These are phyloP conservation scores for Ogataea angusta DNA, from an alignment of 805 yeast species.

Conservation along the genomic window DNA sequence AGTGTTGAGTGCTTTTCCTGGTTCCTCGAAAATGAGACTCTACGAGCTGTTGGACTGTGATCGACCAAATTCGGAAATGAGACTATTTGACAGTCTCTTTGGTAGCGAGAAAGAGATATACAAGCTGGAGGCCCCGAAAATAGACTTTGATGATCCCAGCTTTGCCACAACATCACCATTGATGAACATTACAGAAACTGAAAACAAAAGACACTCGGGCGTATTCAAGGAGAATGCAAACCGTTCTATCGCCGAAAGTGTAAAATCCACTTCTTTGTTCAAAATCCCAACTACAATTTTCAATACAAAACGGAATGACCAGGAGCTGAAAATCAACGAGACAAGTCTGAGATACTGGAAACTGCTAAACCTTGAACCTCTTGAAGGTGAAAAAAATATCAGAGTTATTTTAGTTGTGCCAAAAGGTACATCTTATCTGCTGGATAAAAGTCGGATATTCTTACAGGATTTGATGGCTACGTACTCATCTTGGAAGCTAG, in stretches of 20 bases:
- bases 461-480: conserved; percentile 39
- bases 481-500: conserved; percentile 49
- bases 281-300: conserved; percentile 35
- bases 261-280: conserved; percentile 29
- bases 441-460: conserved; percentile 34
- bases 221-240: conserved; percentile 8
- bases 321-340: conserved; percentile 44
- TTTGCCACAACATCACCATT: conserved; percentile 33
- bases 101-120: conserved; percentile 10
- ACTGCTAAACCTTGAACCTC: conserved; percentile 53
- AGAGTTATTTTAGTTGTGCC: conserved; percentile 45
- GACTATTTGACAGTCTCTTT: conserved; percentile 29
- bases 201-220: conserved; percentile 7
- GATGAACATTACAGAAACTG: conserved; percentile 21
- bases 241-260: conserved; percentile 12
- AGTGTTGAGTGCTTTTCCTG: conserved; percentile 26
- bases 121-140: conserved; percentile 4
- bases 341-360: conserved; percentile 55
- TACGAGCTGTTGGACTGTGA: conserved; percentile 25
- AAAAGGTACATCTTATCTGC: conserved; percentile 24
- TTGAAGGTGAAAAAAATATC: conserved; percentile 47
- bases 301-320: conserved; percentile 35
- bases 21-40: conserved; percentile 22
- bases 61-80: conserved; percentile 9
- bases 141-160: conserved; percentile 40